Evolutionary conservation across 2,329 filamentous ascomycete genomes (phyloP).

Genomic region (Chaetomium strumarium): DNA sequence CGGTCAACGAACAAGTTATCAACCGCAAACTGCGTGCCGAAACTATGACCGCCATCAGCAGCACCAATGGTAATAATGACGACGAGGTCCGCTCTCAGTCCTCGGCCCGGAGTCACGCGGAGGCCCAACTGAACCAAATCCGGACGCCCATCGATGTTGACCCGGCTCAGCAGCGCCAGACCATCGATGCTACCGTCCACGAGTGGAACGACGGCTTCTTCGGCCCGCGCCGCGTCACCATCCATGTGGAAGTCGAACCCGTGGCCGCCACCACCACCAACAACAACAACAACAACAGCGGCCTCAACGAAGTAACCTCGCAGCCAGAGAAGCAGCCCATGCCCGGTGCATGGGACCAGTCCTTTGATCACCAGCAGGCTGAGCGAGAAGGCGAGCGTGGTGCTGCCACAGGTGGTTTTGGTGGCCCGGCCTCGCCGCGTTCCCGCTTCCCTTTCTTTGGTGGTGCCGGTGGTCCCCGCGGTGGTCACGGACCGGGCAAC

Average conservation of each 20-base stretch:
- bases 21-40: slow-evolving; percentile 46
- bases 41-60: slow-evolving; percentile 19
- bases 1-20: slow-evolving; percentile 41
- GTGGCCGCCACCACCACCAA: not conserved
- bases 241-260: slow-evolving; percentile 29
- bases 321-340: slow-evolving; percentile 19
- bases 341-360: slow-evolving; percentile 31
- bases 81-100: slow-evolving; percentile 24
- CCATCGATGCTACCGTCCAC: slow-evolving; percentile 37
- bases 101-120: slow-evolving; percentile 31
- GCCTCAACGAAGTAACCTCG: not conserved
- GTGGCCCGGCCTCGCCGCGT: not conserved
- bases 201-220: slow-evolving; percentile 58
- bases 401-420: not conserved
- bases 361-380: slow-evolving; percentile 23
- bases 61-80: slow-evolving; percentile 4
- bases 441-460: slow-evolving; percentile 12
- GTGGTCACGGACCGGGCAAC: slow-evolving; percentile 2
- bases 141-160: slow-evolving; percentile 25
- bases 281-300: slow-evolving; percentile 6
- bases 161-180: slow-evolving; percentile 22
- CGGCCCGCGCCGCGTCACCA: slow-evolving; percentile 40
- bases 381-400: not conserved
- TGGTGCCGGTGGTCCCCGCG: not conserved
- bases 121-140: slow-evolving; percentile 38